Evolutionary conservation across 2,329 filamentous ascomycete genomes (phyloP), one percentile per base, ranked within the genome.

Genomic region (Xylaria sp.): DNA sequence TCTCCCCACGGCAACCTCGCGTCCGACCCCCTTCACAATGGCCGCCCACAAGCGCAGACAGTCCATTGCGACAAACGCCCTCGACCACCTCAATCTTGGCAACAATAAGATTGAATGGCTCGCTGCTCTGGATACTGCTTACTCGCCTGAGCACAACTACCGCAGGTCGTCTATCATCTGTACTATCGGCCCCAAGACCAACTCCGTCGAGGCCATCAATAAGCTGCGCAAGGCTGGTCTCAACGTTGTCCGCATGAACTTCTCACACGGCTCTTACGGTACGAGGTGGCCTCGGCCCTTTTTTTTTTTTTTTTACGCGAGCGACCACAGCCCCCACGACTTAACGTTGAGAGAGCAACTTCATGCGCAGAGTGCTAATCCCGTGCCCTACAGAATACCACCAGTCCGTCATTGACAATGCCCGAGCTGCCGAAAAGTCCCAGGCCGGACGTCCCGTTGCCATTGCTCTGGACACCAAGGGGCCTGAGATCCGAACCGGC

Each of bases 211-310:
- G 83, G 93, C 93, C 80, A 96, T 99, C 83, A 98, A 98, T 82
- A 86, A 89, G 78, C 91, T 99, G 73, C 92, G 94, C 78, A 86
- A 85, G 75, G 90, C 90, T 69, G 95, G 95, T 80, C 89, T 98
- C 74, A 98, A 98, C 81, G 93, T 99, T 71, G 95, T 98, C 71
- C 94, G 95, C 83, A 99, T 99, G 95, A 99, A 99, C 90, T 98
- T 98, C 79, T 97, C 91, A 68, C 92, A 96, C 80, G 92, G 92
- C 74, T 90, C 89, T 70, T 95, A 98, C 80, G 64, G 64, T 66
- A 66, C 27, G 57, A 17, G 48, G 13, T 29, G 21, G 4, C 27
- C 11, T 21, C 7, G 2, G 13, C 33, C 7, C n/a, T n/a, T n/a
- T n/a, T n/a, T n/a, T n/a, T n/a, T n/a, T n/a, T n/a, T n/a, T n/a